Evolutionary conservation across 768 basidiomycete genomes (phyloP).

Genomic region (Amanita rimosa): DNA sequence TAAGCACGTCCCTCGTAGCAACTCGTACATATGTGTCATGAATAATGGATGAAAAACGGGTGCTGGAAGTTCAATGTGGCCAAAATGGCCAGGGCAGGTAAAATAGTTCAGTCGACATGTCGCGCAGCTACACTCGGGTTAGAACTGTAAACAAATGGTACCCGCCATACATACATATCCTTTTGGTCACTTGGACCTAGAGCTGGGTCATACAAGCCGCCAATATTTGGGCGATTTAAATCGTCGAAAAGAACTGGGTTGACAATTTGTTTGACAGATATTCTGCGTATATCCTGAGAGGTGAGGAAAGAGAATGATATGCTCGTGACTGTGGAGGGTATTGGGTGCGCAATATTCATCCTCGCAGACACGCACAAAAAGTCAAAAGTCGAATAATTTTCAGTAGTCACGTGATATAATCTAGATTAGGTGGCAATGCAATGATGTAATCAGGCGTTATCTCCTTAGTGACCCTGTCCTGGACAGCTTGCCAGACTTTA

Average conservation of each 20-base stretch:
- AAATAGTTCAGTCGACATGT: constrained; percentile 91
- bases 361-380: constrained; percentile 1
- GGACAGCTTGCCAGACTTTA: constrained; percentile 50
- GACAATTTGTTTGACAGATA: constrained; percentile 96
- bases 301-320: constrained; percentile 92
- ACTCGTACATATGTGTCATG: constrained; percentile 80
- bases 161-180: constrained; percentile 64
- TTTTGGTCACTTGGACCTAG: constrained; percentile 82
- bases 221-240: constrained; percentile 81
- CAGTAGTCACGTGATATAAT: constrained; percentile 3
- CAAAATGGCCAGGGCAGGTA: constrained; percentile 96
- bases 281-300: constrained; percentile 76
- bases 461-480: constrained; percentile 26
- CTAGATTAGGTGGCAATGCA: constrained; percentile 5
- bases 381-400: background rate
- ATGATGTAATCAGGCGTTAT: constrained; percentile 30
- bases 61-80: constrained; percentile 91
- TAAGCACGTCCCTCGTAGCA: constrained; percentile 81
- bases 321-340: constrained; percentile 76
- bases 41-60: constrained; percentile 97
- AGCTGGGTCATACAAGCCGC: constrained; percentile 91
- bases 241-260: constrained; percentile 92
- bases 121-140: constrained; percentile 51
- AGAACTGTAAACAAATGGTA: constrained; percentile 9
- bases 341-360: constrained; percentile 88